Evolutionary conservation across 2,329 filamentous ascomycete genomes (phyloP).

Genomic region (Thielaviopsis populi): DNA sequence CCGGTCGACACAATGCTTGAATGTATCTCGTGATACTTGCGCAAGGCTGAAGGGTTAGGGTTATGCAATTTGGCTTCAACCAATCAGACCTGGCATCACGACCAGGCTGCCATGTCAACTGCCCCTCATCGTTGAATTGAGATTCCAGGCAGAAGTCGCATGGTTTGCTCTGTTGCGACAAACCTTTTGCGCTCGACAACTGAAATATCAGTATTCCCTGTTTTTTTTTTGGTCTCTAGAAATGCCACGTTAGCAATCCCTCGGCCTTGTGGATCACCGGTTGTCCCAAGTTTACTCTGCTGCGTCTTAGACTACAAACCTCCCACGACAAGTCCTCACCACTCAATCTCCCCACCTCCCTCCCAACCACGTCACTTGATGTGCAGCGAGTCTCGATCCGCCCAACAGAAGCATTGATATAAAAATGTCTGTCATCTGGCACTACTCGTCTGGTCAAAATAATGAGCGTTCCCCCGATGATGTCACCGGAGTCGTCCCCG

Average conservation of each 20-base stretch:
- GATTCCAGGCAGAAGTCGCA: not conserved
- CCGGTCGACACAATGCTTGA: not conserved
- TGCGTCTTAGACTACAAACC: not conserved
- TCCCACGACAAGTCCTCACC: not conserved
- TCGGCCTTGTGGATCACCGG: not conserved
- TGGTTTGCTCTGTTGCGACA: not conserved
- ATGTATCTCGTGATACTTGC: not conserved
- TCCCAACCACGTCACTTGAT: not conserved
- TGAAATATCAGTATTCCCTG: not conserved
- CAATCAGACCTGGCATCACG: not conserved
- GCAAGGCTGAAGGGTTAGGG: not conserved
- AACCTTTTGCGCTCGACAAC: not conserved
- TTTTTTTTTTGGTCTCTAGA: not conserved
- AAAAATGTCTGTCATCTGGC: conserved; percentile 15
- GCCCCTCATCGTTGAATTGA: not conserved
- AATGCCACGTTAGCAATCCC: not conserved
- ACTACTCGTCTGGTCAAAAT: conserved; percentile 3
- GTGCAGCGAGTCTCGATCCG: not conserved
- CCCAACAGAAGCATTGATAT: not conserved
- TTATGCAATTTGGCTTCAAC: not conserved
- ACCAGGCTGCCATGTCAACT: conserved; percentile 7
- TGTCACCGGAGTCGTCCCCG: conserved; percentile 3
- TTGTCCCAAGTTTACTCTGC: not conserved
- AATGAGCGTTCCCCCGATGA: conserved; percentile 11
- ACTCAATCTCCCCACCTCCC: not conserved